A percentile compares a stretch with the other conserved stretches of the same genome.
phyloP scores from a whole-genome alignment of 441 rosid species.

The Gossypium schwendimanii region DNA sequence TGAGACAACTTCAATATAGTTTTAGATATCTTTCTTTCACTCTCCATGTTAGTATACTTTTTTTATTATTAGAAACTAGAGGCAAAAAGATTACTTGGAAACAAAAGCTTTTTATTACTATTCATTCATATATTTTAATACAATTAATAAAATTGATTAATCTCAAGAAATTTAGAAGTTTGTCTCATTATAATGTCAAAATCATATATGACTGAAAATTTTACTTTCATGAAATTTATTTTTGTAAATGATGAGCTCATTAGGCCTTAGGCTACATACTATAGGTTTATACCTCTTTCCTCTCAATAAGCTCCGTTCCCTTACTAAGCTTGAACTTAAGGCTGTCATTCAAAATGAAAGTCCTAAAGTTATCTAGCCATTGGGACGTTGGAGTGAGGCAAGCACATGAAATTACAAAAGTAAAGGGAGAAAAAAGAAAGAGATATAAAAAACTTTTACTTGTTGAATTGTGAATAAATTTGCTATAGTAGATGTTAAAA shows the following conservation, averaged over 20 bases:
- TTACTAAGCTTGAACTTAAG: not conserved
- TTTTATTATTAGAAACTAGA: not conserved
- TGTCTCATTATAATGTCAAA: not conserved
- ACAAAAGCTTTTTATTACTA: not conserved
- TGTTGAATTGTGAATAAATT: not conserved
- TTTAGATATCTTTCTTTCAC: not conserved
- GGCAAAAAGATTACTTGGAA: not conserved
- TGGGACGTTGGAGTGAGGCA: not conserved
- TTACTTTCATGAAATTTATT: not conserved
- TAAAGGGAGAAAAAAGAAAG: not conserved
- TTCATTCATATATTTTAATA: not conserved
- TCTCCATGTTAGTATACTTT: not conserved
- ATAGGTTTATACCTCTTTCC: not conserved
- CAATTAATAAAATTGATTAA: not conserved
- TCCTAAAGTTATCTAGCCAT: not conserved
- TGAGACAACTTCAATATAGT: not conserved
- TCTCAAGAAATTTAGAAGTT: not conserved
- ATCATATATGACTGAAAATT: not conserved
- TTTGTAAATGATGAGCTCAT: not conserved
- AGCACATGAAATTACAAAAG: not conserved
- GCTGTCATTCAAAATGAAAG: not conserved
- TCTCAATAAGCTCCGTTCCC: not conserved
- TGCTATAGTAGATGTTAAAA: not conserved
- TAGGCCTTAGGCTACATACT: not conserved
- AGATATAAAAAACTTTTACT: not conserved